Evolutionary conservation across 78 protist genomes (phyloP), one percentile per base, ranked within the genome.

Genomic region (Thecamonas trahens): DNA sequence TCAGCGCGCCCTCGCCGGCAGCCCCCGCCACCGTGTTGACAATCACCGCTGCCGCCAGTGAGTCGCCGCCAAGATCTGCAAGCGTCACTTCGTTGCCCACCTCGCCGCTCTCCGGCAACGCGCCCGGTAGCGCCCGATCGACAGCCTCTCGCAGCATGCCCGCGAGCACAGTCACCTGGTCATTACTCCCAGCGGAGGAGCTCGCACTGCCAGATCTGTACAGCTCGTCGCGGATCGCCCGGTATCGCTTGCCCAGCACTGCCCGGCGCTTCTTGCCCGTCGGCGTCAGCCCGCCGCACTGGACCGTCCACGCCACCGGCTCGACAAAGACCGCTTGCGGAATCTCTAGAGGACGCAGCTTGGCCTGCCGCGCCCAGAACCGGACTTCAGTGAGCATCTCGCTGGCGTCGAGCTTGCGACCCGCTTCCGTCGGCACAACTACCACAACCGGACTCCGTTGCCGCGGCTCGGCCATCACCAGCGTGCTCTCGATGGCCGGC

Each of bases 241-340:
- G 34, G 42, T 59, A 59, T 17, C 18, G 4, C 20, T 15, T 1
- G 4, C 3, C n/a, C 42, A 59, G 42, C 4, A 9, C 2, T 17
- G 5, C 49, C 13, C 63, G 63, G 13, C 63, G 42, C 63, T 59
- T 59, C 42, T 59, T 59, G 26, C 18, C 63, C 22, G 63, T 59
- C n/a, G 34, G 2, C 42, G 63, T 59, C 49, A 59, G 15, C 39
- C 7, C 32, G 24, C 63, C 63, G 42, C 18, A 18, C 63, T 59
- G 32, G 20, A 11, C 26, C 2, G 63, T 59, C 63, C 63, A 59
- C 24, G 63, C 32, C 49, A 18, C 34, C n/a, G 5, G 5, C 42
- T 59, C 63, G 42, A 59, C 3, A 18, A 2, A 3, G 39, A 59
- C 29, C 24, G 49, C 63, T 28, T 59, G 15, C 32, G 63, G 63